phyloP scores from a whole-genome alignment of 768 basidiomycete genomes.

The Gloeophyllum trabeum region DNA sequence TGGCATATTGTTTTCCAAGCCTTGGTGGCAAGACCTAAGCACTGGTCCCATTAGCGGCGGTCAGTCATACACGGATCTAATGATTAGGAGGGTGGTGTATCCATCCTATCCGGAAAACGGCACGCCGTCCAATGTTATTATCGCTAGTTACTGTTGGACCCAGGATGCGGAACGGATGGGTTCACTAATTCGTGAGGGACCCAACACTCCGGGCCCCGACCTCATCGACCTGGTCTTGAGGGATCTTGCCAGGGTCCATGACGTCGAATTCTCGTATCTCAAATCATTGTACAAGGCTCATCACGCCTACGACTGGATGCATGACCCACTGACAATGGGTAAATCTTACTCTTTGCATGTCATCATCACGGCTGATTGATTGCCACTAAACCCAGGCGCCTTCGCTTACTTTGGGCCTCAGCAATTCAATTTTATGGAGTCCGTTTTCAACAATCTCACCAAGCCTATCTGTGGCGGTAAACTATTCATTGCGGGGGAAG shows the following conservation, averaged over 20 bases:
- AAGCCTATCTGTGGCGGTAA: neutral
- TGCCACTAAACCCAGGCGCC: neutral
- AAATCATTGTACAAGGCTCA: neutral
- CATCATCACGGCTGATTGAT: neutral
- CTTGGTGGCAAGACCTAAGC: conserved; percentile 22
- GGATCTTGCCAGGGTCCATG: conserved; percentile 21
- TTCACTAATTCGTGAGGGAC: conserved; percentile 15
- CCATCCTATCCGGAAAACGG: conserved; percentile 22
- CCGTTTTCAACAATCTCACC: neutral
- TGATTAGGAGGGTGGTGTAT: conserved; percentile 30
- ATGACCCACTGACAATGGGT: neutral
- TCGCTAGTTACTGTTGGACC: conserved; percentile 31
- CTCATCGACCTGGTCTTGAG: conserved; percentile 19
- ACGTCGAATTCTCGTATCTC: conserved; percentile 2
- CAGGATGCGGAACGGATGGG: conserved; percentile 26
- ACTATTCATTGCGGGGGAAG: neutral
- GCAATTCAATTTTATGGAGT: neutral
- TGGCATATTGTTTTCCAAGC: conserved; percentile 22
- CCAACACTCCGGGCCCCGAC: conserved; percentile 5
- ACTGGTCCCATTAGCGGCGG: conserved; percentile 17
- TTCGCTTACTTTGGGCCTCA: neutral
- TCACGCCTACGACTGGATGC: neutral
- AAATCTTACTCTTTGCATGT: neutral
- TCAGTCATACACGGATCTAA: conserved; percentile 25
- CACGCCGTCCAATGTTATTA: conserved; percentile 18